Evolutionary conservation across 805 yeast species (phyloP), one percentile per base, ranked within the genome.

Genomic region (Kazachstania martiniae): DNA sequence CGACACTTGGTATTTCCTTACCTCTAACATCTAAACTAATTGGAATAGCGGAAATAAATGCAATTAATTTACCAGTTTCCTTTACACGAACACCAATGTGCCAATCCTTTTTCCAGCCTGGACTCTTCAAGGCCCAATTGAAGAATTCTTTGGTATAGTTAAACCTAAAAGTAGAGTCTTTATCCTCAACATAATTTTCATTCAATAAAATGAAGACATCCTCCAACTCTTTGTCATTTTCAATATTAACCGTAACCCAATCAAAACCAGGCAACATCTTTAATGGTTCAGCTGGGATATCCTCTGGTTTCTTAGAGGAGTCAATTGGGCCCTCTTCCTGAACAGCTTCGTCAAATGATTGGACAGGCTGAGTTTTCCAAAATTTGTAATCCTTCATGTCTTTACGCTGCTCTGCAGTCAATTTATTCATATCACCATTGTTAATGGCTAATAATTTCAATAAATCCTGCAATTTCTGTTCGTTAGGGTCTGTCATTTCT

Each of bases 341-440:
- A 28, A 79, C 65, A 27, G 63, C 54, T 48, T 79, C 91, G 51
- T 82, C 82, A 41, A 87, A 74, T 19, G 65, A 66, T 7, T 86
- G 71, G 14, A 91, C 97, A 0, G 98, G 98, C 60, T 91, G 98
- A 2, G 98, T 91, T 50, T 81, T 83, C 98, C 98, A 91, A 61
- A 91, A 91, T 61, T 82, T 84, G 64, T 87, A 84, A 51, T 87
- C 94, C 32, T 81, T 75, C 82, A 86, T 85, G 15, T 76, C 71
- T 41, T 77, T 78, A 45, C 70, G 63, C 53, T 77, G 78, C 21
- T 68, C 63, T 27, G 65, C 74, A n/a, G 65, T 63, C 29, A 76
- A 60, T 40, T 66, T 66, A 1, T 52, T 34, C 12, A 46, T 29
- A 39, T 69, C 70, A 22, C 74, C 74, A 36, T 52, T 43, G 28